Percentiles rank a stretch among this genome's conserved stretches.
Conservation (phyloP, 345 rosid species). For the Pistacia vera region DNA sequence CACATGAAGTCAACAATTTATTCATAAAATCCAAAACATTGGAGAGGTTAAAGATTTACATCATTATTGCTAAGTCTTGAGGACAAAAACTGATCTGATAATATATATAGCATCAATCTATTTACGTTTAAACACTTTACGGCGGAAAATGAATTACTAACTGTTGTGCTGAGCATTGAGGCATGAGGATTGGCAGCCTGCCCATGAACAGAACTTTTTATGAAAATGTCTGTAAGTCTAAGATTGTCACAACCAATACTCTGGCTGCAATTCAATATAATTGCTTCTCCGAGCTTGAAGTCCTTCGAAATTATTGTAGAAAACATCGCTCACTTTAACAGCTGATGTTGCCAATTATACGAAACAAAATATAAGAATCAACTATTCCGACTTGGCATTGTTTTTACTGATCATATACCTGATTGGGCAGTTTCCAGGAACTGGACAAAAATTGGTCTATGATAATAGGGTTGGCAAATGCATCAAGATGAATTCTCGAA, state of each 20-base stretch:
- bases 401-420: background rate
- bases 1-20: too few relatives aligned
- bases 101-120: background rate
- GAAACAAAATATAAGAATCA: too few relatives aligned
- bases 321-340: constrained; percentile 26
- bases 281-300: constrained; percentile 23
- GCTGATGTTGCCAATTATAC: constrained; percentile 6
- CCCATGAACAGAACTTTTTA: background rate
- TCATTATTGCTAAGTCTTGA: too few relatives aligned
- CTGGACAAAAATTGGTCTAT: constrained; percentile 45
- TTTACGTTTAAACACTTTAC: background rate
- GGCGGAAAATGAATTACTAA: background rate
- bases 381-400: too few relatives aligned
- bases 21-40: too few relatives aligned
- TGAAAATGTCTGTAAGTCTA: constrained; percentile 13
- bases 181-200: background rate
- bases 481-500: constrained; percentile 33
- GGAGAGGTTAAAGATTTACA: too few relatives aligned
- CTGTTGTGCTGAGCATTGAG: constrained; percentile 13
- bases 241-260: constrained; percentile 26
- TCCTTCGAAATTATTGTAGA: constrained; percentile 21
- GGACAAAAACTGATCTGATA: background rate
- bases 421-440: background rate
- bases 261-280: constrained; percentile 28
- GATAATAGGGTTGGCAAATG: constrained; percentile 47